A percentile compares a stretch with the other conserved stretches of the same genome.
These are phyloP conservation scores for Erythrophleum ivorense DNA, from an alignment of 331 rosid species.

Conservation along the genomic window DNA sequence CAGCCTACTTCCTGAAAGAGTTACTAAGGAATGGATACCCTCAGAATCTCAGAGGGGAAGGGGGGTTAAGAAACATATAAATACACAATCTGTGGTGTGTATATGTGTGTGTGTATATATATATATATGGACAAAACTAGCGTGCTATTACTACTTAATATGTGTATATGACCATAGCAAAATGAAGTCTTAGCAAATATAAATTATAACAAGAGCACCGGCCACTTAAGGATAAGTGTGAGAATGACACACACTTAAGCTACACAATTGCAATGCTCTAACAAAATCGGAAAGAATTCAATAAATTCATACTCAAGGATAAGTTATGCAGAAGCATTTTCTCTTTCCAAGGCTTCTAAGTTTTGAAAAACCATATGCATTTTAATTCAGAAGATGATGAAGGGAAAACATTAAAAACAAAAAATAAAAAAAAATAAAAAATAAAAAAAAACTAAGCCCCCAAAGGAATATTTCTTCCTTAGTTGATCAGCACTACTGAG, in stretches of 20 bases:
- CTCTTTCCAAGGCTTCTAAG: background rate
- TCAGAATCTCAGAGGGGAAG: background rate
- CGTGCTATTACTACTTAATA: background rate
- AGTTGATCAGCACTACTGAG: background rate
- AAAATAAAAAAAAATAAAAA: too few relatives aligned
- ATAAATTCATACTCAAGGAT: background rate
- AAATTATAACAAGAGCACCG: constrained; percentile 67
- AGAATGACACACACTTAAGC: background rate
- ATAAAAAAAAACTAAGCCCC: background rate
- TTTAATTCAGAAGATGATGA: background rate
- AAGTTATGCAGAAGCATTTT: background rate
- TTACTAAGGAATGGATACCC: background rate
- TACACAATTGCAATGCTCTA: background rate
- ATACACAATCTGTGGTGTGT: background rate
- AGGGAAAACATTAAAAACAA: too few relatives aligned
- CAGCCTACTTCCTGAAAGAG: constrained; percentile 6
- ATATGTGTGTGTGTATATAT: too few relatives aligned
- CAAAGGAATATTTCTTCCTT: background rate
- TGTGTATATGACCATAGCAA: background rate
- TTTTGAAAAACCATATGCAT: background rate
- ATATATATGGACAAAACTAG: background rate
- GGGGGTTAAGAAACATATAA: background rate
- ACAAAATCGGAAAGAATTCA: background rate
- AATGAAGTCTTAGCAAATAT: background rate
- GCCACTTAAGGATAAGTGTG: constrained; percentile 53